These are phyloP conservation scores for Dryas alaskensis DNA, from an alignment of 306 rosid genomes.

Conservation along the genomic window DNA sequence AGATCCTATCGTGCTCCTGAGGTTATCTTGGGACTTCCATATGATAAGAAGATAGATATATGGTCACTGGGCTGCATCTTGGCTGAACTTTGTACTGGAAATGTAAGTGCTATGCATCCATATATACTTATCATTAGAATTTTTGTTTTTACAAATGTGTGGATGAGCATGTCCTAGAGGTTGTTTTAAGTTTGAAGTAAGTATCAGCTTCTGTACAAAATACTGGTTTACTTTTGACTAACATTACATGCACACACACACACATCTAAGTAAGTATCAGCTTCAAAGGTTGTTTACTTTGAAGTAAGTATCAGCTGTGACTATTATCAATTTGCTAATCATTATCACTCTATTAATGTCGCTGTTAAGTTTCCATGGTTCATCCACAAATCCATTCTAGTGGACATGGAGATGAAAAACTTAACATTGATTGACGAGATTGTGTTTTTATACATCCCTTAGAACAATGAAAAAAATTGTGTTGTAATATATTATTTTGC, in stretches of 20 bases:
- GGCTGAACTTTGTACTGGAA: slow-evolving; percentile 98
- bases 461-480: not conserved
- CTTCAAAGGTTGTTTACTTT: no score
- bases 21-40: slow-evolving; percentile 95
- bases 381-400: slow-evolving; percentile 3
- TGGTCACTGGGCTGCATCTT: slow-evolving; percentile 99
- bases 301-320: not conserved
- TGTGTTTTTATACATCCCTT: not conserved
- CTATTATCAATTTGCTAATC: not conserved
- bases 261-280: no score
- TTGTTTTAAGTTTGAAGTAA: not conserved
- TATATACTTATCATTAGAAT: not conserved
- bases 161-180: not conserved
- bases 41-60: slow-evolving; percentile 92
- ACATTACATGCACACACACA: not conserved
- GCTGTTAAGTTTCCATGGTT: not conserved
- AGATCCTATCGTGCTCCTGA: slow-evolving; percentile 99
- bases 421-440: not conserved
- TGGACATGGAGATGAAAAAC: not conserved
- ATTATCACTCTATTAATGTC: not conserved
- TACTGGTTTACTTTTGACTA: not conserved
- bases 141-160: not conserved
- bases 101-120: slow-evolving; percentile 54
- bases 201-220: not conserved
- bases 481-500: not conserved